Conservation (phyloP, 495 filamentous ascomycete species). For the Daldinia bambusicola region DNA sequence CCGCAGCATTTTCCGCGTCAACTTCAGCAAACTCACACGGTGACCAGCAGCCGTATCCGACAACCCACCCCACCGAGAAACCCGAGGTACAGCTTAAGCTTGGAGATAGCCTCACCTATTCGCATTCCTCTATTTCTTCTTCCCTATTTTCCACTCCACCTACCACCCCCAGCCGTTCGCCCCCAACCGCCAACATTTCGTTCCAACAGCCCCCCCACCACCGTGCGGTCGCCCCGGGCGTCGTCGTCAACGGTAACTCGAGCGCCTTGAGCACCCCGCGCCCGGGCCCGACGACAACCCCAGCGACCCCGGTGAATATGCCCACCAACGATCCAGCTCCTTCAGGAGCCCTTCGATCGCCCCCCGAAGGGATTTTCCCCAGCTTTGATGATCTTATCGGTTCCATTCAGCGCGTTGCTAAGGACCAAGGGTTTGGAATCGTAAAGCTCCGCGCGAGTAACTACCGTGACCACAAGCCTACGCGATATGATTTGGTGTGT, state of each 20-base stretch:
- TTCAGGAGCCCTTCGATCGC: conserved; percentile 54
- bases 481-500: conserved; percentile 62
- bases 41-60: conserved; percentile 28
- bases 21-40: conserved; percentile 38
- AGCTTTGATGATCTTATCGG: conserved; percentile 58
- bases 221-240: conserved; percentile 49
- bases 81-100: conserved; percentile 9
- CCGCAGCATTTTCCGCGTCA: conserved; percentile 27
- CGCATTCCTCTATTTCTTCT: neutral
- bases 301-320: conserved; percentile 44
- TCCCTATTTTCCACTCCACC: neutral
- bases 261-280: conserved; percentile 52
- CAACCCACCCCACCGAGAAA: conserved; percentile 29
- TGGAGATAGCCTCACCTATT: conserved; percentile 19
- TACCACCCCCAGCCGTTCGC: conserved; percentile 12
- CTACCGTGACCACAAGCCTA: conserved; percentile 62
- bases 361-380: conserved; percentile 59
- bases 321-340: conserved; percentile 47
- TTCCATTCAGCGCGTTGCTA: conserved; percentile 56
- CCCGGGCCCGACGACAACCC: conserved; percentile 43
- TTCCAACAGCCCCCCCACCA: conserved; percentile 45
- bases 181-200: conserved; percentile 47
- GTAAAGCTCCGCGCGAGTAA: conserved; percentile 64
- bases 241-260: conserved; percentile 50
- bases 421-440: conserved; percentile 61